Base-by-base conservation (phyloP, 2,329 filamentous ascomycete genomes). In the Microcyclosporella mali region DNA sequence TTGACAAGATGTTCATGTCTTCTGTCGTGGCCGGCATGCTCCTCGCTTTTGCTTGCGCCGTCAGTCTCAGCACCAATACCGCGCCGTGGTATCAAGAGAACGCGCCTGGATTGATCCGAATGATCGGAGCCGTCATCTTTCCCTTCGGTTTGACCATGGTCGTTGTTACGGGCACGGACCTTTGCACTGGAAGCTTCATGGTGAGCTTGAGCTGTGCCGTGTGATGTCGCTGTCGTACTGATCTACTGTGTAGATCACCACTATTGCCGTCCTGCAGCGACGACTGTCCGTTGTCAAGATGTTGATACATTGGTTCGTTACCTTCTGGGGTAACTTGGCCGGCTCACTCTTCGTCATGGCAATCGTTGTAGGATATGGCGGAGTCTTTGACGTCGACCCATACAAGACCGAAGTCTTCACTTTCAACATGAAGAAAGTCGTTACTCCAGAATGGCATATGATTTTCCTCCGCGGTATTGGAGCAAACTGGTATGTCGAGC, bases 381-480 rank as follows among this genome's bases (percentile, higher is more conserved):
- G 55, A 11, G 52, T 61, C 17, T 61, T 64, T 41, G 63, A 67
- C 2, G 33, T 44, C 1, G 39, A 46, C 0, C 66, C 69, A 0
- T 77, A 71, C 54, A 64, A 60, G 37, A 60, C 64, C 0, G 61
- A 71, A 38, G 70, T 68, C 2, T 63, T 73, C 16, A 57, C 62
- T 1, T 73, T 72, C 38, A 69, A 70, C 0, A 71, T 65, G 8
- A 64, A 66, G 14, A 79, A 78, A 49, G 70, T 69, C 47, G 58
- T 75, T 8, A 64, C 59, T 0, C 74, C 74, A 0, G 51, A 64
- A 2, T 74, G 73, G 63, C 70, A 74, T 37, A 67, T 71, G 43
- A 73, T 79, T 38, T 76, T 79, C 53, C 58, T 78, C 0, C 67
- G 72, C 32, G 75, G 62, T 1, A 76, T 79, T 33, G 72, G 75